Base-by-base conservation (phyloP, 345 rosid species). In the Pistacia integerrima region DNA sequence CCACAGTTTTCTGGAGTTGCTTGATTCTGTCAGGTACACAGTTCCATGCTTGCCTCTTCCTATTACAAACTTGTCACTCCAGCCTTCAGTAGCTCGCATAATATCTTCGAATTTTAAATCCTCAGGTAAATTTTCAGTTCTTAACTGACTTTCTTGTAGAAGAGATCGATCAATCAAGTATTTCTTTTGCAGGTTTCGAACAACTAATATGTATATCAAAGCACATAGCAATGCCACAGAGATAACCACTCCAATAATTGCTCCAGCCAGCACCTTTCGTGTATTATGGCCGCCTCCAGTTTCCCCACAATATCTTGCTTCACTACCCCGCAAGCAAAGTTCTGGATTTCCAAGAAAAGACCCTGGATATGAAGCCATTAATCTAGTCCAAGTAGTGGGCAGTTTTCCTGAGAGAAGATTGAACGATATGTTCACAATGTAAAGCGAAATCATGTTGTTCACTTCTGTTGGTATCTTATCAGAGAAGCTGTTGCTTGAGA, bases 1-100 rank as follows among this genome's bases (percentile, higher is more conserved):
- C 88, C 85, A 83, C 17, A 64, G 67, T 48, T 69, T 81, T 51
- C 79, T 57, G 3, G 78, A 64, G 74, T 74, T 72, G 1, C 69
- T 30, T 60, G 85, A 72, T 75, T 77, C 78, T 74, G 83, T 79
- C 52, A 85, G n/a, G 67, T 79, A 85, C 33, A 81, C 86, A 18
- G 78, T 83, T 9, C 87, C 87, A 62, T 83, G 88, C 69, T 67
- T 81, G 51, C 88, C 86, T 83, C 84, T 83, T 6, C 87, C 85
- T 14, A 86, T 79, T 36, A 85, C 77, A 56, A 69, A 80, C 60
- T 73, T 80, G 56, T 83, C 83, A 61, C 74, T 78, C 76, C 75
- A 81, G 51, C 78, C 81, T 74, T 83, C 82, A 16, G 84, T 83
- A 11, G 85, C 86, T 2, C 80, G 83, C 61, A 81, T 68, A 35